These are phyloP conservation scores for Spathaspora hagerdaliae DNA, from an alignment of 805 yeast species.

Conservation along the genomic window DNA sequence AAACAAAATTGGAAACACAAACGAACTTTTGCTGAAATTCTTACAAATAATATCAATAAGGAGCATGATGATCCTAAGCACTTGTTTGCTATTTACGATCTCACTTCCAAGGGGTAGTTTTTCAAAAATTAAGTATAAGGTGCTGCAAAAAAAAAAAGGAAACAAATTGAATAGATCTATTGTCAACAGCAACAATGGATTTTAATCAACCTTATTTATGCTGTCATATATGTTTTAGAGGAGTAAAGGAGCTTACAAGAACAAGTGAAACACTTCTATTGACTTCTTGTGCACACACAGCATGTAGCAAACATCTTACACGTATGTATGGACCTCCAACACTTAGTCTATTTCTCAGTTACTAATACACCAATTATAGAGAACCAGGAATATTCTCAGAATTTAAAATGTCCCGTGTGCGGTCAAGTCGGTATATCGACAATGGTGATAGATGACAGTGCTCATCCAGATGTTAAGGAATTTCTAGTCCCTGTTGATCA, in stretches of 20 bases:
- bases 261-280: conserved; percentile 1
- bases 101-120: too few species aligned
- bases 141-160: too few species aligned
- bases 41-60: too few species aligned
- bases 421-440: not conserved
- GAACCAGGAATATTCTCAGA: not conserved
- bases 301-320: conserved; percentile 4
- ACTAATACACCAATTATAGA: not conserved
- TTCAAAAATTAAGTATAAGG: too few species aligned
- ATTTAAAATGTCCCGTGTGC: conserved; percentile 5
- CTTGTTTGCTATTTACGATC: too few species aligned
- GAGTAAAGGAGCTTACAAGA: not conserved
- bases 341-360: not conserved
- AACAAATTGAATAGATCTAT: too few species aligned
- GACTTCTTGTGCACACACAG: conserved; percentile 8
- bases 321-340: not conserved
- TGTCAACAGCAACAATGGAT: not conserved
- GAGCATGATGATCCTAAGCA: too few species aligned
- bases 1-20: too few species aligned
- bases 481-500: conserved; percentile 5
- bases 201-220: conserved; percentile 7
- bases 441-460: conserved; percentile 1
- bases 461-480: not conserved
- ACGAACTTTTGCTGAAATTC: too few species aligned
- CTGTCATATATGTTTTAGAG: conserved; percentile 8